Evolutionary conservation across 1,284 basidiomycete species (phyloP), one percentile per base, ranked within the genome.

Genomic region (Wolfiporia cocos): DNA sequence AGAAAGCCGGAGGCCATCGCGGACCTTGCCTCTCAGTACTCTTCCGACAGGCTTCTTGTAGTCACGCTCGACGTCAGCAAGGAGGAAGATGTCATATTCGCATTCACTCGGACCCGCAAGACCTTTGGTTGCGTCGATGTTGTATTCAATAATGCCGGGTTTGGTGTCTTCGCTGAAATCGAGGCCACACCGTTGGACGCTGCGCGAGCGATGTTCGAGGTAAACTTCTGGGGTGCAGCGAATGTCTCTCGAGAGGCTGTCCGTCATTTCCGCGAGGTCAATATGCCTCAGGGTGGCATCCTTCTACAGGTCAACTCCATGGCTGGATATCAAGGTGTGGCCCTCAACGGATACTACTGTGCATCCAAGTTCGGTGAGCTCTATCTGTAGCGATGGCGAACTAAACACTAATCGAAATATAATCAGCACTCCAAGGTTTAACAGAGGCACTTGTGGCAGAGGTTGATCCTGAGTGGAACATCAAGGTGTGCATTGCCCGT

Each of bases 241-340:
- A 43, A 53, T 20, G 48, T 59, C n/a, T 36, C 43, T 12, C 43
- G 46, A 30, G 48, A 56, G 42, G 53, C 52, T 14, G 50, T 52
- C 19, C 39, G 33, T 39, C 47, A 48, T 37, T 42, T 54, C 35
- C 43, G 50, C 1, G 50, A 54, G 14, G 57, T 56, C 0, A 62
- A 66, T 44, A 50, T 49, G 14, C 62, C 61, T 1, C 26, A 32
- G 10, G 65, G 65, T 6, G 67, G 66, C 1, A 49, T 58, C 3
- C 48, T 69, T 5, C 37, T 69, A 11, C 59, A 63, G 34, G 49
- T 58, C 11, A 57, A 54, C 28, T 63, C 63, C 0, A 47, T 49
- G 10, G 36, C 41, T 11, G 67, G 62, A 5, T 24, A 65, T 7
- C 32, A 38, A 6, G 50, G 55, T 1, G 42, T 26, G 7, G 49